Conservation (phyloP, 1,139 yeast genomes). For the Kurtzmaniella quercitrusa region DNA sequence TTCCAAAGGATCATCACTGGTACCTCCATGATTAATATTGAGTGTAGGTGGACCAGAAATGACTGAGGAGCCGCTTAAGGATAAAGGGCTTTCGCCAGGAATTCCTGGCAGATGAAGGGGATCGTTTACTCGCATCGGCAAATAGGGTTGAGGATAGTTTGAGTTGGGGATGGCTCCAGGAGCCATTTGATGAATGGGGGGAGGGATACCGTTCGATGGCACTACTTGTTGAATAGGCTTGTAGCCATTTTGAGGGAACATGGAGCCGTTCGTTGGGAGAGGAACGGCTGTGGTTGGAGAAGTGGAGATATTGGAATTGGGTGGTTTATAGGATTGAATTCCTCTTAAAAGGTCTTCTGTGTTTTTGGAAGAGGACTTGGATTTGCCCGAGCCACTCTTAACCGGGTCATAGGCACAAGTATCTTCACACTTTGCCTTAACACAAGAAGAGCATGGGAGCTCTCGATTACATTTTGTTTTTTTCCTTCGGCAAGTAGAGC, state of each 20-base stretch:
- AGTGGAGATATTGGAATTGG: no score
- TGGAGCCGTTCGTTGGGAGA: neutral
- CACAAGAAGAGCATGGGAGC: slow-evolving; percentile 26
- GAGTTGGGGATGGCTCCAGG: neutral
- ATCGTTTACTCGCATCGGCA: neutral
- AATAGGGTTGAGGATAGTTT: neutral
- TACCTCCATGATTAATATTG: neutral
- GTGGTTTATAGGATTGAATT: no score
- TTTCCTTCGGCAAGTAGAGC: slow-evolving; percentile 25
- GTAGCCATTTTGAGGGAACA: neutral
- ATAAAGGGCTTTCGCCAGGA: neutral
- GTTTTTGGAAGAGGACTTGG: no score
- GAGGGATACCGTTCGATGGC: no score
- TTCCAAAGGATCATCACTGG: neutral
- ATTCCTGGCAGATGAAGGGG: neutral
- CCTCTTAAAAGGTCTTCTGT: no score
- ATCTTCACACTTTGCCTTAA: slow-evolving; percentile 16
- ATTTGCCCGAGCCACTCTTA: neutral
- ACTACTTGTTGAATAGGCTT: neutral
- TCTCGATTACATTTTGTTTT: slow-evolving; percentile 29
- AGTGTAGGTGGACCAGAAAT: neutral
- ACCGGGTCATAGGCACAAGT: slow-evolving; percentile 15
- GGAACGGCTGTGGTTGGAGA: neutral
- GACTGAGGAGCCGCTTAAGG: neutral
- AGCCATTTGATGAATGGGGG: neutral